These are phyloP conservation scores for Ilex aquifolium DNA, from an alignment of 257 asterid genomes.

Conservation along the genomic window DNA sequence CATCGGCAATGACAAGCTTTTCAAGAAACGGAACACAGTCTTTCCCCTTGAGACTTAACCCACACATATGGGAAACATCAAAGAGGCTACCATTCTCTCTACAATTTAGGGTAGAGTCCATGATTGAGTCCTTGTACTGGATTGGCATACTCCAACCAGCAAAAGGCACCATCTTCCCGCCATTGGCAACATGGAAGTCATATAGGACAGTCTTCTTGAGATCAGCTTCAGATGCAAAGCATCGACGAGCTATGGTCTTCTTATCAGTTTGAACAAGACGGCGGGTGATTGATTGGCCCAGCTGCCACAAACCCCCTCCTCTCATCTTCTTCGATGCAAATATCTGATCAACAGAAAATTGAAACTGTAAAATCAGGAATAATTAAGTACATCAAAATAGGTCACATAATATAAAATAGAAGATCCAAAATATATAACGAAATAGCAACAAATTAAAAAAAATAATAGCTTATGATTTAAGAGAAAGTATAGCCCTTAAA, in stretches of 20 bases:
- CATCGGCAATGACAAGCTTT: constrained; percentile 91
- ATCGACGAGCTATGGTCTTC: constrained; percentile 60
- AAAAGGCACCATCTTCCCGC: constrained; percentile 98
- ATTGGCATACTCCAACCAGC: constrained; percentile 99
- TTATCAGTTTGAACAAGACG: constrained; percentile 68
- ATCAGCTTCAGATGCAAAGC: constrained; percentile 91
- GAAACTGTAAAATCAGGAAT: not conserved
- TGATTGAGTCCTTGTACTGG: constrained; percentile 96
- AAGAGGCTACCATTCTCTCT: constrained; percentile 92
- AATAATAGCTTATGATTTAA: too few relatives aligned
- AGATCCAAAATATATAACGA: too few relatives aligned
- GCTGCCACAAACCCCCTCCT: constrained; percentile 96
- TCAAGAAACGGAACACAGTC: constrained; percentile 84
- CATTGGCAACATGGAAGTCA: constrained; percentile 89
- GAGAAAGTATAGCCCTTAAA: too few relatives aligned
- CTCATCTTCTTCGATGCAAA: constrained; percentile 49
- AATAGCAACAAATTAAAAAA: not conserved
- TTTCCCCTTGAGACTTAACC: constrained; percentile 92
- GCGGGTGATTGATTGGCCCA: constrained; percentile 87
- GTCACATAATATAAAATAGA: not conserved
- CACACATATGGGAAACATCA: constrained; percentile 98
- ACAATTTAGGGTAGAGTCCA: constrained; percentile 94
- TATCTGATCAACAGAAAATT: constrained; percentile 18
- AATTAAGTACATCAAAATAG: not conserved
- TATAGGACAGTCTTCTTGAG: constrained; percentile 87